These are phyloP conservation scores for Brasilioporus rufonigricans DNA, from an alignment of 768 basidiomycete genomes.

Conservation along the genomic window DNA sequence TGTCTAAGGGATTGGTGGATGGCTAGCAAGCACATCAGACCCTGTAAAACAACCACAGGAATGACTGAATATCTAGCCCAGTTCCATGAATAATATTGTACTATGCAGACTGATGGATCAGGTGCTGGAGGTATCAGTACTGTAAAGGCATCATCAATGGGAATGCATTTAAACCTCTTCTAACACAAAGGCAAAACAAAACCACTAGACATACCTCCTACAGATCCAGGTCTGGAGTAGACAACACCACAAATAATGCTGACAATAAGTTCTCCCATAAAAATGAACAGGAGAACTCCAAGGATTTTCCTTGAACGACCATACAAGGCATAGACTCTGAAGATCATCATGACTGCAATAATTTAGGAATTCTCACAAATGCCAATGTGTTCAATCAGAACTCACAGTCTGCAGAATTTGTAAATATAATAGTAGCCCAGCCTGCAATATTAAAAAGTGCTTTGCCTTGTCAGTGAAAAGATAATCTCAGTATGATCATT, in stretches of 20 bases:
- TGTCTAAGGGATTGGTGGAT: neutral
- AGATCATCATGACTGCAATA: conserved; percentile 9
- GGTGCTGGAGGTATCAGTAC: neutral
- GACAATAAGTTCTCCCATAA: neutral
- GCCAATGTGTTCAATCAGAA: neutral
- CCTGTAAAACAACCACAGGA: conserved; percentile 2
- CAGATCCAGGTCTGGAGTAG: neutral
- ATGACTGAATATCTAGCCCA: neutral
- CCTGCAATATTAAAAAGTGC: neutral
- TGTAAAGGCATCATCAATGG: neutral
- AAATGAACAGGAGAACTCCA: neutral
- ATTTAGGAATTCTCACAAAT: neutral
- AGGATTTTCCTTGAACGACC: neutral
- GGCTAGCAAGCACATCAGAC: conserved; percentile 6
- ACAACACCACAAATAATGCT: neutral
- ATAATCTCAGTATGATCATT: neutral
- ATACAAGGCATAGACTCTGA: conserved; percentile 10
- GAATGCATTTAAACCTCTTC: too few species aligned
- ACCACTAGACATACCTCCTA: neutral
- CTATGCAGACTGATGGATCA: neutral
- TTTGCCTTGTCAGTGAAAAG: neutral
- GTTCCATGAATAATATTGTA: conserved; percentile 5
- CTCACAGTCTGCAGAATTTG: conserved; percentile 1
- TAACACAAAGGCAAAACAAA: too few species aligned
- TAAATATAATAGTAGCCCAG: neutral